Base-by-base conservation (phyloP, 2,329 filamentous ascomycete genomes). In the Cercospora zeae-maydis region DNA sequence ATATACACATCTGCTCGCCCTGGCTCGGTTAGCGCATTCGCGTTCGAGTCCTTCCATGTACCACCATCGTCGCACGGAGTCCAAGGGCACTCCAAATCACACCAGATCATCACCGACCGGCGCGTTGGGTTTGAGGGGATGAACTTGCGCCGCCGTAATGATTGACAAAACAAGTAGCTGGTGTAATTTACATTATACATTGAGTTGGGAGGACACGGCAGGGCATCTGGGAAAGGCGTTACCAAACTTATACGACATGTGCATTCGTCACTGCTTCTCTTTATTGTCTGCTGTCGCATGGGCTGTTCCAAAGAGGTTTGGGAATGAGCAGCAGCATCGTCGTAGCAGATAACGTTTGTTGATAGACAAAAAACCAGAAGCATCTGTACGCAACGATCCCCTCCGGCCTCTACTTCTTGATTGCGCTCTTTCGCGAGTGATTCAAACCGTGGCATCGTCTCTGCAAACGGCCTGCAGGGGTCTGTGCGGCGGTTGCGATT, bases 121-220 rank as follows among this genome's bases (percentile, higher is more conserved):
- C 56, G 56, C 45, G 42, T 49, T 37, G 42, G 27, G 11, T 31
- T 45, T 31, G 36, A 39, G 34, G n/a, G n/a, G 19, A 39, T 57
- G 54, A n/a, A 57, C 16, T 30, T n/a, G 39, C 27, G 34, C 34
- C 36, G 37, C 27, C 27, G 19, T 51, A 34, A 58, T 58, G 56
- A 58, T 51, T 47, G 55, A 39, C 47, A 42, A 42, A 57, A 58
- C 13, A 47, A 24, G 39, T 34, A 45, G n/a, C 24, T 49, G 30
- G 39, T 58, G 56, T 58, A 58, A 49, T 58, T 51, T 27, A 58
- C 56, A 49, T 51, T 36, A 58, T 58, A 58, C 56, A 58, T 58
- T 49, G 56, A 37, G 34, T 31, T 33, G 10, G 27, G 30, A 34
- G 30, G 56, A 39, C 56, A 49, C 21, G 19, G 24, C 36, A 45